Evolutionary conservation across 768 basidiomycete species (phyloP).

Genomic region (Podaxis sp.): DNA sequence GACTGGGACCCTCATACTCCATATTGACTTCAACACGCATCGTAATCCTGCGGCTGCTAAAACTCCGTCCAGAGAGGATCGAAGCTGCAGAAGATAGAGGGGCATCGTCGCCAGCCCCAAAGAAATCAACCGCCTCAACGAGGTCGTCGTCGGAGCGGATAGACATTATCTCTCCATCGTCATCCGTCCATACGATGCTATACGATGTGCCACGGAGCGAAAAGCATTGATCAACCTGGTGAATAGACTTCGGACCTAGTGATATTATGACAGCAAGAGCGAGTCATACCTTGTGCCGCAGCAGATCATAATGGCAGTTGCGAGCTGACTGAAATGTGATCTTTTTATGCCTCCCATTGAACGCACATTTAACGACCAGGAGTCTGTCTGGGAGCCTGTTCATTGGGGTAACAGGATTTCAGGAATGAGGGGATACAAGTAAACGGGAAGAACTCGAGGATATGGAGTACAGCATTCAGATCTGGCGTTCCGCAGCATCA

Average conservation of each 20-base stretch:
- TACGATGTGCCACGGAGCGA: conserved; percentile 70
- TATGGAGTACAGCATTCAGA: conserved; percentile 16
- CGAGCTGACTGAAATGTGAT: conserved; percentile 80
- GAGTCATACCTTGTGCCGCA: conserved; percentile 66
- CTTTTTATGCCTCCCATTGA: conserved; percentile 70
- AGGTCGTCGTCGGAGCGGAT: conserved; percentile 75
- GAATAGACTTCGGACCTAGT: conserved; percentile 12
- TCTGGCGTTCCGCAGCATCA: conserved; percentile 15
- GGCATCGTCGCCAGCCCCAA: conserved; percentile 76
- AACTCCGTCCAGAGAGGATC: conserved; percentile 69
- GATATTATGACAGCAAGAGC: conserved; percentile 4
- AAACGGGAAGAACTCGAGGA: conserved; percentile 5
- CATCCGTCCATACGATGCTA: conserved; percentile 80
- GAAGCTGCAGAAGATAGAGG: conserved; percentile 73
- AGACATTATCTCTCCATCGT: conserved; percentile 76
- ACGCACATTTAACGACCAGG: conserved; percentile 81
- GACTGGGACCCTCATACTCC: conserved; percentile 88
- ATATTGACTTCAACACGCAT: conserved; percentile 75
- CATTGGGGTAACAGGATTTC: conserved; percentile 22
- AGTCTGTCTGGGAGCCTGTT: conserved; percentile 67
- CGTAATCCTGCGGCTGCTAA: conserved; percentile 69
- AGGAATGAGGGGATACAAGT: conserved; percentile 4
- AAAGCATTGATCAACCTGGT: conserved; percentile 84
- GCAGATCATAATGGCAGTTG: conserved; percentile 74
- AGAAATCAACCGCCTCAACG: conserved; percentile 86